These are phyloP conservation scores for Cymodocea nodosa DNA, from an alignment of 116 monocot genomes.

Conservation along the genomic window DNA sequence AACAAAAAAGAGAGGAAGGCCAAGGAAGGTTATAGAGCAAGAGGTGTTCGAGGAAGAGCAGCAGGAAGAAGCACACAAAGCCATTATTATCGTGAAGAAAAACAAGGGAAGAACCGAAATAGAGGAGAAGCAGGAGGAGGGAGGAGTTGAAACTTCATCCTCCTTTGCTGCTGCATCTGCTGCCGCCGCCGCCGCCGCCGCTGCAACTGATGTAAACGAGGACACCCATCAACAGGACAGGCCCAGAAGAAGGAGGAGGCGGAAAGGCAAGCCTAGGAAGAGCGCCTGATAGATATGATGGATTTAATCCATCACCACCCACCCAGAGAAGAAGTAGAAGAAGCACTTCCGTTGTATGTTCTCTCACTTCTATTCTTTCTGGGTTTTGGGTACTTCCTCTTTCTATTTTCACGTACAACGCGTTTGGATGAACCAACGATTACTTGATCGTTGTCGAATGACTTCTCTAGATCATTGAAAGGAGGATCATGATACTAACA, in stretches of 20 bases:
- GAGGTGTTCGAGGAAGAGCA: background rate
- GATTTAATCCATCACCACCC: background rate
- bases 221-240: slow-evolving; percentile 5
- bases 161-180: background rate
- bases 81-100: background rate
- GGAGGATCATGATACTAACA: too few relatives aligned
- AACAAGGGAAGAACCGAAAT: slow-evolving; percentile 2
- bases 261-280: slow-evolving; percentile 15
- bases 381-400: too few relatives aligned
- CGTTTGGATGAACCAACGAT: too few relatives aligned
- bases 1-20: slow-evolving; percentile 9
- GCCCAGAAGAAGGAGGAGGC: slow-evolving; percentile 13
- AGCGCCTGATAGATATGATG: slow-evolving; percentile 3
- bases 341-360: background rate
- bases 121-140: background rate
- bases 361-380: background rate
- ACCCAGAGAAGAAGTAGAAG: too few relatives aligned
- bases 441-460: too few relatives aligned
- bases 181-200: background rate
- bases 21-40: slow-evolving; percentile 7
- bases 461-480: too few relatives aligned
- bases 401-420: too few relatives aligned
- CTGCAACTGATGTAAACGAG: background rate
- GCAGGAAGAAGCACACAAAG: slow-evolving; percentile 2
- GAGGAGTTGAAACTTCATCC: background rate